Base-by-base conservation (phyloP, 2,329 filamentous ascomycete genomes). In the Aureobasidium sp. region DNA sequence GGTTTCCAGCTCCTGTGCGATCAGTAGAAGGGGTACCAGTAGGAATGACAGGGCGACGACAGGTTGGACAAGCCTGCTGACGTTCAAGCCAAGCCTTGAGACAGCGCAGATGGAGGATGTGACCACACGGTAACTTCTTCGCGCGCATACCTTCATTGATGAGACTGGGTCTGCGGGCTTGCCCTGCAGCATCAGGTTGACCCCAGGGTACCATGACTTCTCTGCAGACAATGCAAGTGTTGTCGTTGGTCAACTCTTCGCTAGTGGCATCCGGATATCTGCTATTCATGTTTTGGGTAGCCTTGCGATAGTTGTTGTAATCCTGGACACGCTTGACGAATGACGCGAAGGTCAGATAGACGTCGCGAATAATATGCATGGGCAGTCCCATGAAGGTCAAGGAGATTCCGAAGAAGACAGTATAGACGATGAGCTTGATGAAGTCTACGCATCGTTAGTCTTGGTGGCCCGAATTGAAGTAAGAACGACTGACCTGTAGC, bases 51-150 rank as follows among this genome's bases (percentile, higher is more conserved):
- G 93, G 87, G 56, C 89, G 84, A 68, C 94, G 86, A 73, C 94
- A 99, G 2, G 92, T 99, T 7, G 94, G 94, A 72, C 94, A 99
- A 37, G 96, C 92, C 76, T 99, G 94, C 74, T 99, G 94, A 66
- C 94, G 83, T 78, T 99, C 94, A 32, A 99, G 82, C 94, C 94
- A 99, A 73, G 92, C 96, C 75, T 94, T 91, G 63, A 99, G 83
- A 73, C 94, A 99, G 52, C 92, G 88, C 67, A 97, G 89, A 74
- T 99, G 94, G 43, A 99, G 78, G 43, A 97, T 94, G 71, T 99
- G 94, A 5, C 93, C 92, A 74, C 94, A 99, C 0, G 94, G 94
- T 10, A 99, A 82, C 76, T 96, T 97, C 79, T 99, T 99, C 7
- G 94, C 91, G 24, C 94, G 84, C 62, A 89, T 83, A 61, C 93